These are phyloP conservation scores for Gymnopilus junonius DNA, from an alignment of 768 basidiomycete species.

Conservation along the genomic window DNA sequence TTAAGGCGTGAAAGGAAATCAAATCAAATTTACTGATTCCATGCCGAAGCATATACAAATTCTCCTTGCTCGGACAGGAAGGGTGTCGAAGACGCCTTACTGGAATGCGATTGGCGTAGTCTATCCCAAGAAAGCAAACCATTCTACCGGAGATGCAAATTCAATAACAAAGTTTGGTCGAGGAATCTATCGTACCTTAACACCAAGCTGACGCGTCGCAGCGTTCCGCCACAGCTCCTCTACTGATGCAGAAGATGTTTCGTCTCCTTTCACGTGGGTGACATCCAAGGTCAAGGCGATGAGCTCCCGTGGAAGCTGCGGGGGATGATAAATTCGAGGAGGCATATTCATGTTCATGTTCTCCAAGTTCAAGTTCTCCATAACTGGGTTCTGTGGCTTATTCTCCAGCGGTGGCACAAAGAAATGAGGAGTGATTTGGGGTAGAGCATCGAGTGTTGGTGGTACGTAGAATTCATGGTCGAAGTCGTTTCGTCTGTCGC, in stretches of 20 bases:
- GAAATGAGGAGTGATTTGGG: slow-evolving; percentile 51
- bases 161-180: neutral
- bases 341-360: slow-evolving; percentile 20
- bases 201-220: slow-evolving; percentile 25
- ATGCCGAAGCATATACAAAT: slow-evolving; percentile 56
- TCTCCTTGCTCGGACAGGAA: slow-evolving; percentile 74
- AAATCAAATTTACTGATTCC: slow-evolving; percentile 54
- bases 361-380: slow-evolving; percentile 54
- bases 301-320: slow-evolving; percentile 33
- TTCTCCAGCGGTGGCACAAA: slow-evolving; percentile 69
- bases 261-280: neutral
- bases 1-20: neutral
- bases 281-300: slow-evolving; percentile 24
- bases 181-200: slow-evolving; percentile 14
- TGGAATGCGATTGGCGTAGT: slow-evolving; percentile 39
- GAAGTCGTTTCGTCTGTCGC: slow-evolving; percentile 1
- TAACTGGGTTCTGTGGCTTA: slow-evolving; percentile 79
- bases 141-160: slow-evolving; percentile 36
- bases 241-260: neutral
- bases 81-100: slow-evolving; percentile 42
- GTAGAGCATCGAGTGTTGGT: slow-evolving; percentile 32
- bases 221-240: slow-evolving; percentile 24
- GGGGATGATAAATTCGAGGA: slow-evolving; percentile 9
- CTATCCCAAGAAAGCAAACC: slow-evolving; percentile 69
- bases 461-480: slow-evolving; percentile 10